Percentiles rank a stretch among this genome's conserved stretches.
These are phyloP conservation scores for Thielaviopsis musarum DNA, from an alignment of 2,329 filamentous ascomycete species.

Conservation along the genomic window DNA sequence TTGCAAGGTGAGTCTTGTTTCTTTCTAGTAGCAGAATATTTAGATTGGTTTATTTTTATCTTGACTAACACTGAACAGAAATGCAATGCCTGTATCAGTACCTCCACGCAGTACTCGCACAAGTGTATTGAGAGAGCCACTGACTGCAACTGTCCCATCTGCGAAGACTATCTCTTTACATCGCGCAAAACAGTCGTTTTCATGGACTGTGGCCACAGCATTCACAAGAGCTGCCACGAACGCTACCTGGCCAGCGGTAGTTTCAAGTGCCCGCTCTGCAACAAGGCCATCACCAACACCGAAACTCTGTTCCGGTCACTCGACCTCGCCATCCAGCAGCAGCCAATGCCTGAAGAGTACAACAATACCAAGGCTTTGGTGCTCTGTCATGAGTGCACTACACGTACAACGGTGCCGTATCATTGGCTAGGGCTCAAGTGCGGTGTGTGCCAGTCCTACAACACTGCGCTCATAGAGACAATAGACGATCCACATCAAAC, in stretches of 20 bases:
- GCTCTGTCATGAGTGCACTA: constrained; percentile 87
- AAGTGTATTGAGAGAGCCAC: constrained; percentile 89
- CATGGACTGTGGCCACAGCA: constrained; percentile 90
- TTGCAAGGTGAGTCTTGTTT: constrained; percentile 56
- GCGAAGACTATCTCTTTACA: constrained; percentile 90
- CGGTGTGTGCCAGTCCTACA: constrained; percentile 52
- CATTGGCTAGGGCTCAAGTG: constrained; percentile 95
- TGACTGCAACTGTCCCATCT: constrained; percentile 93
- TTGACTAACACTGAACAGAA: constrained; percentile 32
- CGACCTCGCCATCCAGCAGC: constrained; percentile 68
- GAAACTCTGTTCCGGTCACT: constrained; percentile 84
- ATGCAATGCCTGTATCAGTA: constrained; percentile 87
- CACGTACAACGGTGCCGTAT: constrained; percentile 70
- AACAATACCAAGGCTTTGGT: constrained; percentile 64
- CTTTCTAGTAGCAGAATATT: not conserved
- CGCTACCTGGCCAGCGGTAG: constrained; percentile 66
- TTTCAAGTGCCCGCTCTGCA: constrained; percentile 94
- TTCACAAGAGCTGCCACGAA: constrained; percentile 78
- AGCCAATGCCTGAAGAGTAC: constrained; percentile 85
- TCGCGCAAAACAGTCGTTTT: constrained; percentile 79
- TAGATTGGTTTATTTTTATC: not conserved
- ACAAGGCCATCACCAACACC: constrained; percentile 95
- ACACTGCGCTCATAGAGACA: constrained; percentile 31
- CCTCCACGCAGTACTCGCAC: constrained; percentile 68
- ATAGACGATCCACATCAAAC: not conserved